Conservation (phyloP, 2,329 filamentous ascomycete genomes). For the Cyphellophora attinorum region DNA sequence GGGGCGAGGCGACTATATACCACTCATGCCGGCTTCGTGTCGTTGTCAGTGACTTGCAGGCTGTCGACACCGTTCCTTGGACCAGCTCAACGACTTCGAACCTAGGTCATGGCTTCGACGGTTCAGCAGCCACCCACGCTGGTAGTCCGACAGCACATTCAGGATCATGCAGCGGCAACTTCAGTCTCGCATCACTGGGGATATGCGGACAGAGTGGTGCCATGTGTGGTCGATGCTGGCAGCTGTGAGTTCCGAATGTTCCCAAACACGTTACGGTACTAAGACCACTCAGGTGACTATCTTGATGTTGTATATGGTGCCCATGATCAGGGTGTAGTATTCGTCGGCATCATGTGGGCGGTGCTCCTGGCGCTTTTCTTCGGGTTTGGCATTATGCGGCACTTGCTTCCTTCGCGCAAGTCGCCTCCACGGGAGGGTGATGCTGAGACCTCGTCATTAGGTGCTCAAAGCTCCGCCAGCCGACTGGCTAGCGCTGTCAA, state of each 20-base stretch:
- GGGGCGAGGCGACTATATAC: too few relatives aligned
- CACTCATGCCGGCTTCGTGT: too few relatives aligned
- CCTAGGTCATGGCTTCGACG: background rate
- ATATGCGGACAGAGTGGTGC: constrained; percentile 43
- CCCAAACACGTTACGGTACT: too few relatives aligned
- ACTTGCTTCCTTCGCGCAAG: constrained; percentile 1
- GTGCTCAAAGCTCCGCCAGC: constrained; percentile 5
- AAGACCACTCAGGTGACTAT: constrained; percentile 41
- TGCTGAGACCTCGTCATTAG: background rate
- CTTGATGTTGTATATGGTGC: constrained; percentile 45
- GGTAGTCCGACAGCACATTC: constrained; percentile 29
- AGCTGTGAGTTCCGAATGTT: constrained; percentile 39
- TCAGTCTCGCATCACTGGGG: constrained; percentile 45
- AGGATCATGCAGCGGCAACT: constrained; percentile 31
- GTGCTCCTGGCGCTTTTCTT: constrained; percentile 40
- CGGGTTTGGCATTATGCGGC: constrained; percentile 30
- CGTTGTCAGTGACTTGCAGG: too few relatives aligned
- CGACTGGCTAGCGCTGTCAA: constrained; percentile 29
- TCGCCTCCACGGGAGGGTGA: background rate
- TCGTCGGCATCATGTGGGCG: constrained; percentile 49
- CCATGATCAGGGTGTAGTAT: constrained; percentile 46
- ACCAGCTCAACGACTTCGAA: too few relatives aligned
- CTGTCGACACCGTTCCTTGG: too few relatives aligned
- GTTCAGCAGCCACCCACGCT: background rate
- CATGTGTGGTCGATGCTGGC: constrained; percentile 49